These are phyloP conservation scores for Penicillium crystallinum DNA, from an alignment of 495 filamentous ascomycete species.

Conservation along the genomic window DNA sequence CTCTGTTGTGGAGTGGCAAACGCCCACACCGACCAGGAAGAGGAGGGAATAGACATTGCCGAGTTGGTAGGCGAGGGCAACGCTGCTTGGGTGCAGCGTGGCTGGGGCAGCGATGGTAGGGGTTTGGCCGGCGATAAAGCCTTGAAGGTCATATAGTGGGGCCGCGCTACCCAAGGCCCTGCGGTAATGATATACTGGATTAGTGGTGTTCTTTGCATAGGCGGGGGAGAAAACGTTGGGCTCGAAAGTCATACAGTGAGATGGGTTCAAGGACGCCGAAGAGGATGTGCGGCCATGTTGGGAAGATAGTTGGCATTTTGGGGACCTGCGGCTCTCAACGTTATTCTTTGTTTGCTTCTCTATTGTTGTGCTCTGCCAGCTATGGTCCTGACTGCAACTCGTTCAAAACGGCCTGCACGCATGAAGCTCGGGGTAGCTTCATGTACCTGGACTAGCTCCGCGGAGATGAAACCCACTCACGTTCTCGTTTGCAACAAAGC, in stretches of 20 bases:
- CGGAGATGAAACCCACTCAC: background rate
- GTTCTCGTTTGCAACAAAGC: background rate
- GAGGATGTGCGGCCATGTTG: slow-evolving; percentile 38
- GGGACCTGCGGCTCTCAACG: background rate
- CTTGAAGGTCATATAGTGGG: slow-evolving; percentile 50
- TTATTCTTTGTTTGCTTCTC: background rate
- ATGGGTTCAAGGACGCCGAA: slow-evolving; percentile 61
- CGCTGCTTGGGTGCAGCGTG: slow-evolving; percentile 36
- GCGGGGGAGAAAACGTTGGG: slow-evolving; percentile 3
- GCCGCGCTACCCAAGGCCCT: slow-evolving; percentile 53
- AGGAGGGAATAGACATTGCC: slow-evolving; percentile 64
- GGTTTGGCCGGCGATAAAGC: slow-evolving; percentile 59
- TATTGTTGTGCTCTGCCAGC: background rate
- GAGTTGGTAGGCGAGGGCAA: slow-evolving; percentile 54
- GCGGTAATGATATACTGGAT: slow-evolving; percentile 5
- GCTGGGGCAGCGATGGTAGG: slow-evolving; percentile 27
- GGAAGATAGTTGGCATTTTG: slow-evolving; percentile 36
- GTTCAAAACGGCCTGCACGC: background rate
- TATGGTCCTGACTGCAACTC: slow-evolving; percentile 2
- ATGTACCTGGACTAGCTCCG: background rate
- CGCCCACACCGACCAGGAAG: slow-evolving; percentile 53
- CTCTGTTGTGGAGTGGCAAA: slow-evolving; percentile 60
- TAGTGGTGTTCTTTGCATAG: slow-evolving; percentile 2
- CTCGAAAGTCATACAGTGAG: slow-evolving; percentile 50
- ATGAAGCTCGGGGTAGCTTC: background rate